A percentile compares a stretch with the other conserved stretches of the same genome.
Evolutionary conservation across 1,139 yeast genomes (phyloP).

Genomic region (Candida freyschussii): DNA sequence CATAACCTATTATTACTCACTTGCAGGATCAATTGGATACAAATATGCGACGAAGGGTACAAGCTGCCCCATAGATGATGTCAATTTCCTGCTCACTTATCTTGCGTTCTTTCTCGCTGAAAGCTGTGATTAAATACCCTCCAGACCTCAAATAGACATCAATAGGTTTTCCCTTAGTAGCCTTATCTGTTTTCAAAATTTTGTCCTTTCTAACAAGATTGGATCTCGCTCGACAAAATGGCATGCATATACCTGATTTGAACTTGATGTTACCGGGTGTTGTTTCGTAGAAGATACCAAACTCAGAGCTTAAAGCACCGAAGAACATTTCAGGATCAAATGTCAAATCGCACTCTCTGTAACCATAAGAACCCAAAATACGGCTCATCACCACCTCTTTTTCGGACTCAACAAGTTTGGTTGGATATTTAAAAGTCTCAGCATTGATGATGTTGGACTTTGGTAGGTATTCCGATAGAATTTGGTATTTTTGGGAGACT

Average conservation of each 20-base stretch:
- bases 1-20: neutral
- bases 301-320: constrained; percentile 47
- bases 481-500: constrained; percentile 41
- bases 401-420: constrained; percentile 31
- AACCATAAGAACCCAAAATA: constrained; percentile 45
- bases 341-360: constrained; percentile 25
- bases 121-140: constrained; percentile 54
- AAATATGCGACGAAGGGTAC: constrained; percentile 24
- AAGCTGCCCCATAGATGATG: constrained; percentile 31
- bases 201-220: constrained; percentile 37
- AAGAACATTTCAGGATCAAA: constrained; percentile 45
- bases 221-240: constrained; percentile 41
- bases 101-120: constrained; percentile 33
- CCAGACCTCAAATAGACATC: constrained; percentile 50
- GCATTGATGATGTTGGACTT: constrained; percentile 37
- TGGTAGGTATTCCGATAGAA: constrained; percentile 41
- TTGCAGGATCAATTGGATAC: constrained; percentile 17
- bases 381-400: constrained; percentile 40
- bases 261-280: constrained; percentile 31
- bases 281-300: constrained; percentile 45
- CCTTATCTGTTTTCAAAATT: constrained; percentile 17
- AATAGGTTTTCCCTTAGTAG: constrained; percentile 21
- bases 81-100: constrained; percentile 43
- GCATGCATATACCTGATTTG: constrained; percentile 48
- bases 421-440: constrained; percentile 38